phyloP scores from a whole-genome alignment of 768 basidiomycete genomes.

The Russula foetens region DNA sequence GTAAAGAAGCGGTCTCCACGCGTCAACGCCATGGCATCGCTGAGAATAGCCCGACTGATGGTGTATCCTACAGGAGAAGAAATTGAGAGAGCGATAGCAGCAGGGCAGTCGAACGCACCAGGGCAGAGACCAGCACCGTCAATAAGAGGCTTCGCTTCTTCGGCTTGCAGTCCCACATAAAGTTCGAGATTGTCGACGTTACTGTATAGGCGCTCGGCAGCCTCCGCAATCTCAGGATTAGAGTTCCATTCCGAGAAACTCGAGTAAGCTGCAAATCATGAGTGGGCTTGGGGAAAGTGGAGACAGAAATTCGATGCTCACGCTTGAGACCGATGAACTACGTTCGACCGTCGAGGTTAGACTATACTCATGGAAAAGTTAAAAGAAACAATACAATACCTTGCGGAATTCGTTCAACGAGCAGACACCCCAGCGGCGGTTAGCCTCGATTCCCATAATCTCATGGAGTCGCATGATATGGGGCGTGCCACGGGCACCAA shows the following conservation, averaged over 20 bases:
- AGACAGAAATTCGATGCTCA: slow-evolving; percentile 26
- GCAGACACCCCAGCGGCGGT: slow-evolving; percentile 72
- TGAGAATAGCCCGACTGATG: slow-evolving; percentile 75
- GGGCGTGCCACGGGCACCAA: too few relatives aligned
- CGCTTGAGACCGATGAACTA: slow-evolving; percentile 73
- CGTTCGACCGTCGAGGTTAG: background rate
- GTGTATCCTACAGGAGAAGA: slow-evolving; percentile 51
- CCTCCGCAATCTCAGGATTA: slow-evolving; percentile 53
- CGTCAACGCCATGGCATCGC: too few relatives aligned
- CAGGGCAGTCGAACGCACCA: slow-evolving; percentile 32
- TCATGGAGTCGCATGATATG: too few relatives aligned
- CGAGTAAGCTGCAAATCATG: slow-evolving; percentile 41
- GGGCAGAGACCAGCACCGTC: slow-evolving; percentile 83
- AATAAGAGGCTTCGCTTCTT: slow-evolving; percentile 64
- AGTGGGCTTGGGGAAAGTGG: background rate
- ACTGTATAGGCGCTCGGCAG: slow-evolving; percentile 73
- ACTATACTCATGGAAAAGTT: background rate
- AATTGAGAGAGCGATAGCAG: background rate
- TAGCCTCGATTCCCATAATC: too few relatives aligned
- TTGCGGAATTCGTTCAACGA: slow-evolving; percentile 78
- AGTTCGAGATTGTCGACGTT: slow-evolving; percentile 71
- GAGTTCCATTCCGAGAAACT: slow-evolving; percentile 81
- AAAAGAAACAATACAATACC: slow-evolving; percentile 30
- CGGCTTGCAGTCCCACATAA: too few relatives aligned
- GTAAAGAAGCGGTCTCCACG: slow-evolving; percentile 83